Conservation (phyloP, 106 monocot genomes). For the Allium cepa region DNA sequence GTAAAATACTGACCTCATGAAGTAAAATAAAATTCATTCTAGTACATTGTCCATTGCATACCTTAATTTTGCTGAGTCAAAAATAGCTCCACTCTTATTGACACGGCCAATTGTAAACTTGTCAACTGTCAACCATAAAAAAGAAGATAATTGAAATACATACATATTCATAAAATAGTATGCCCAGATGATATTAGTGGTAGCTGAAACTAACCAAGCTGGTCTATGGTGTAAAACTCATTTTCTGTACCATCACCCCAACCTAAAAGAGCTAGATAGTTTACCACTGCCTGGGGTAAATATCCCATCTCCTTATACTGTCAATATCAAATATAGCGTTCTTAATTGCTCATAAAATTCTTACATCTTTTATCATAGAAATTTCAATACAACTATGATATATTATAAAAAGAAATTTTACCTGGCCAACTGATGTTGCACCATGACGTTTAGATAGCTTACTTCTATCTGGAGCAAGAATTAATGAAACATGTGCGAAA, state of each 20-base stretch:
- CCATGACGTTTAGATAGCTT: constrained; percentile 99
- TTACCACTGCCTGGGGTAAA: constrained; percentile 92
- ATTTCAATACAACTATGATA: no score
- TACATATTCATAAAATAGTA: not conserved
- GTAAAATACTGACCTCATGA: no score
- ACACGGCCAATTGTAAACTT: constrained; percentile 90
- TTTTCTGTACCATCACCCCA: constrained; percentile 99
- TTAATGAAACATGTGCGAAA: constrained; percentile 97
- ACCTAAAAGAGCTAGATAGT: constrained; percentile 88
- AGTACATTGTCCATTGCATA: constrained; percentile 13
- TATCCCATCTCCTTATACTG: constrained; percentile 98
- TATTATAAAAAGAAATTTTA: constrained; percentile 5
- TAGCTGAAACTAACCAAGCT: constrained; percentile 60
- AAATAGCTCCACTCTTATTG: constrained; percentile 95
- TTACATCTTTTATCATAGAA: no score
- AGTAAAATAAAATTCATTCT: no score
- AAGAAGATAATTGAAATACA: constrained; percentile 10
- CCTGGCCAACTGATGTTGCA: constrained; percentile 99
- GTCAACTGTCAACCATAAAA: constrained; percentile 42
- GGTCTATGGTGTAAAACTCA: constrained; percentile 89
- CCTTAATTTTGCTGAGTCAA: constrained; percentile 93
- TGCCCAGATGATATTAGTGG: not conserved
- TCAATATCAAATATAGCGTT: not conserved
- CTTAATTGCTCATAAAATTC: no score
- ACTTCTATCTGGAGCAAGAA: constrained; percentile 97